phyloP scores from a whole-genome alignment of 345 rosid species.

The Noccaea bulbosa region DNA sequence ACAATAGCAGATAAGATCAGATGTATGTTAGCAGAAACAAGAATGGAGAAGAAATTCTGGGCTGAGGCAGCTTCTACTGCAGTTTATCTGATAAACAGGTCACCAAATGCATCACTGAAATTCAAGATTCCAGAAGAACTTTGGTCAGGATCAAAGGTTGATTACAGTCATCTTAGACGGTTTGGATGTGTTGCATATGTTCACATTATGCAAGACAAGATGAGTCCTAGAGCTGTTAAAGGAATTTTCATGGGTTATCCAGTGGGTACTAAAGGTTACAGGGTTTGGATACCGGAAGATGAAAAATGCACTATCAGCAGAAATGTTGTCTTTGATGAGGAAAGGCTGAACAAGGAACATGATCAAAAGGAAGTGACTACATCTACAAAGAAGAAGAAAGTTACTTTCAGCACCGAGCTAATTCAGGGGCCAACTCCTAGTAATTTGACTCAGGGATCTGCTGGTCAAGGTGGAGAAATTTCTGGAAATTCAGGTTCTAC shows the following conservation, averaged over 20 bases:
- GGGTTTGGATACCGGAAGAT: not conserved
- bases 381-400: not conserved
- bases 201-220: not conserved
- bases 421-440: not conserved
- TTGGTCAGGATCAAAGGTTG: not conserved
- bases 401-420: not conserved
- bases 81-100: not conserved
- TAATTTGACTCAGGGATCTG: too few species aligned
- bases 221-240: not conserved
- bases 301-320: not conserved
- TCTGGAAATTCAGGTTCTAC: not conserved
- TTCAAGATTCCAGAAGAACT: not conserved
- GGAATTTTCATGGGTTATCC: not conserved
- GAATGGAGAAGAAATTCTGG: not conserved
- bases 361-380: too few species aligned
- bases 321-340: too few species aligned
- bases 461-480: not conserved
- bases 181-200: not conserved
- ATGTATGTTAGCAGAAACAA: not conserved
- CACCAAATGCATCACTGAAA: not conserved
- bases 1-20: conserved; percentile 1
- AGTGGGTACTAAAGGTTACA: not conserved
- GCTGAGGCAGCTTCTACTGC: not conserved
- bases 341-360: not conserved
- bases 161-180: not conserved